A percentile compares a stretch with the other conserved stretches of the same genome.
These are phyloP conservation scores for Marasmius oreades DNA, from an alignment of 1,284 basidiomycete species.

Conservation along the genomic window DNA sequence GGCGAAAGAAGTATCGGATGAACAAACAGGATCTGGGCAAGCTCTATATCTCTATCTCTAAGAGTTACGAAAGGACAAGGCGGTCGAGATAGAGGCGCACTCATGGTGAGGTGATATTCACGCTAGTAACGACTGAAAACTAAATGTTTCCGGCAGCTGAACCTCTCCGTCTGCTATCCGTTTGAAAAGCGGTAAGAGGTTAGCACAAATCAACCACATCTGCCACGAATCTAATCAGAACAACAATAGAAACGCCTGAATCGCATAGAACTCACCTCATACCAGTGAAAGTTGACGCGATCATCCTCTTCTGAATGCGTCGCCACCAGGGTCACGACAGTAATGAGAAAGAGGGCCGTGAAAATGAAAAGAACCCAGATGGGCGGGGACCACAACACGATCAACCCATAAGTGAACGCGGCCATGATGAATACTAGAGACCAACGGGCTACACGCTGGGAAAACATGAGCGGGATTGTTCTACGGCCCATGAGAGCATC, in stretches of 20 bases:
- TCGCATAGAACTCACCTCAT: neutral
- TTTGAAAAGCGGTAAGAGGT: neutral
- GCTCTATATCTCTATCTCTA: too few species aligned
- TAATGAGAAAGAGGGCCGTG: neutral
- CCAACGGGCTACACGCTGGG: conserved; percentile 4
- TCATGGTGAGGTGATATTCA: too few species aligned
- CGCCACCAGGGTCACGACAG: neutral
- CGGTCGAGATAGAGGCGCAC: too few species aligned
- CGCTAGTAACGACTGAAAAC: too few species aligned
- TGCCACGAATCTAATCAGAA: neutral
- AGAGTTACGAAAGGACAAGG: too few species aligned
- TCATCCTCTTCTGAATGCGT: neutral
- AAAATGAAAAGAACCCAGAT: neutral
- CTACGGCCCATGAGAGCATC: conserved; percentile 27
- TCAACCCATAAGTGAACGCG: neutral
- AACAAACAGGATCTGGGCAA: too few species aligned
- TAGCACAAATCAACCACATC: neutral
- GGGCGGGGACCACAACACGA: neutral
- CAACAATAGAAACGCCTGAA: too few species aligned
- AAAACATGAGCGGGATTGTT: conserved; percentile 27
- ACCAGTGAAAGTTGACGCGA: neutral
- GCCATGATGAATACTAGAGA: neutral
- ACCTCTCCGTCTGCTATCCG: neutral
- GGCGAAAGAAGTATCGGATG: too few species aligned
- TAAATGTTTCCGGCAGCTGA: neutral